Base-by-base conservation (phyloP, 177 flowering plant species). In the Vitis hybrid region DNA sequence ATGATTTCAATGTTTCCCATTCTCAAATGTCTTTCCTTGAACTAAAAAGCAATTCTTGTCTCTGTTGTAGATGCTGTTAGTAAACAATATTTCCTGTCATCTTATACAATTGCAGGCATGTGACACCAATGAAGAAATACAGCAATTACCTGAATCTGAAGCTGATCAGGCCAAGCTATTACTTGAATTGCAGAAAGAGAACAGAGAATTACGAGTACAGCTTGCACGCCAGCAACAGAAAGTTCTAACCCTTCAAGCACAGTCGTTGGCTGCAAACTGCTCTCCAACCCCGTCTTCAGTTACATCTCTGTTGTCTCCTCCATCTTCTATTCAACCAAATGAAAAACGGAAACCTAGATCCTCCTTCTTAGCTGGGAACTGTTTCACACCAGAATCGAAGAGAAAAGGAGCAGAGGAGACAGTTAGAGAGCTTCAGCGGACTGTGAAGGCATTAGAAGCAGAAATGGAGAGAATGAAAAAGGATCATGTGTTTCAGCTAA, bases 171-270 rank as follows among this genome's bases (percentile, higher is more conserved):
- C 93, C 62, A 92, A 89, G 77, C 79, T 92, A 38, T 53, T 94
- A 17, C 85, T 92, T 4, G 93, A 90, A 76, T 68, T 94, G 77
- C 97, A 94, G 73, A 92, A 89, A 74, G 95, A 92, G 74, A 92
- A 94, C 72, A 83, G 91, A 8, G 96, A 92, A 44, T 73, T 94
- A 67, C 79, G 97, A 64, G 83, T 82, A 13, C 92, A 85, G 60
- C 66, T 90, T 75, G 96, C 90, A 56, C 81, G 82, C 9, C 91
- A 85, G 73, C 91, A 90, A 64, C 95, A 94, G 66, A 92, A 89
- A 68, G 70, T 94, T 33, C 74, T 89, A 11, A 76, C 83, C 11
- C 65, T 88, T 13, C 87, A 92, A 73, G 91, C 93, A 53, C 87
- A 94, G 66, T 69, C 88, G 52, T 73, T 92, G 73, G 94, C 88